Conservation (phyloP, 2,329 filamentous ascomycete species). For the Sordariomycetes sp. region DNA sequence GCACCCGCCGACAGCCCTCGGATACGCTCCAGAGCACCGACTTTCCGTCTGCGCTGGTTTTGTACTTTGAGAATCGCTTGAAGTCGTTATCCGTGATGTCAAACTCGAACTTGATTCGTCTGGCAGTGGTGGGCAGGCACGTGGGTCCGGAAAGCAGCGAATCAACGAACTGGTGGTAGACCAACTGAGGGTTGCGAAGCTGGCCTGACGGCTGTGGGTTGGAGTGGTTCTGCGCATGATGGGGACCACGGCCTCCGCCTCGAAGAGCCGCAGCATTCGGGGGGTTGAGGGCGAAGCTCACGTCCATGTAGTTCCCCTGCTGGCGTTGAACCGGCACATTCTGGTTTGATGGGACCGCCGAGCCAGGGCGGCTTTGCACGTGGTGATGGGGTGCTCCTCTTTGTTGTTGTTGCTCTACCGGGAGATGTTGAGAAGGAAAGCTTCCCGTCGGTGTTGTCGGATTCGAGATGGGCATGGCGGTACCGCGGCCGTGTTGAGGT, state of each 20-base stretch:
- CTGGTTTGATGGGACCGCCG: neutral
- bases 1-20: neutral
- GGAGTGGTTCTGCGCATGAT: neutral
- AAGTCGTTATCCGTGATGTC: neutral
- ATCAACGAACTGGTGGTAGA: neutral
- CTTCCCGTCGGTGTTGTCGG: neutral
- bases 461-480: neutral
- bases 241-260: neutral
- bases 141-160: neutral
- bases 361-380: neutral
- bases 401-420: neutral
- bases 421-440: neutral
- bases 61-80: neutral
- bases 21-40: neutral
- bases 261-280: neutral
- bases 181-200: too few relatives aligned
- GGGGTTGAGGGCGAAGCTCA: neutral
- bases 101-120: neutral
- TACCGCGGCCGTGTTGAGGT: neutral
- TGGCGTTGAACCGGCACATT: neutral
- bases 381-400: neutral
- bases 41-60: neutral
- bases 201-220: neutral
- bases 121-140: neutral
- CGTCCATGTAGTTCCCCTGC: neutral